Percentiles rank a stretch among this genome's conserved stretches.
Conservation (phyloP, 768 basidiomycete genomes). For the Leccinum subtestaceum region DNA sequence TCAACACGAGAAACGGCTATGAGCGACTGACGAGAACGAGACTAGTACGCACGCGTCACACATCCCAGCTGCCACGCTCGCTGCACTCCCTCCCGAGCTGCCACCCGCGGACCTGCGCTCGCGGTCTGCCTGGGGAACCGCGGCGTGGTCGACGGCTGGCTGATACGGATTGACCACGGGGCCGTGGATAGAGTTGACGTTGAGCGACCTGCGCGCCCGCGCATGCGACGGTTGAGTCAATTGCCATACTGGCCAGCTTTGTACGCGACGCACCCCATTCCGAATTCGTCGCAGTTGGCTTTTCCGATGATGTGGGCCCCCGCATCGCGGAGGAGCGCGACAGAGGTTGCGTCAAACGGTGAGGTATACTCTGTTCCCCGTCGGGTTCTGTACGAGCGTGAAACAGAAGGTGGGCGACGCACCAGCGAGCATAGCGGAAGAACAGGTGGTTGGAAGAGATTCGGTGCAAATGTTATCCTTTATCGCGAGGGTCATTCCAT, state of each 20-base stretch:
- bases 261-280: constrained; percentile 81
- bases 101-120: constrained; percentile 77
- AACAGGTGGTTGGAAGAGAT: constrained; percentile 68
- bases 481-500: constrained; percentile 57
- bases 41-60: constrained; percentile 69
- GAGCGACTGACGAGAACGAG: not conserved
- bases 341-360: constrained; percentile 87
- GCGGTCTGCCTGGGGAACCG: constrained; percentile 23
- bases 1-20: constrained; percentile 1
- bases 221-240: not conserved
- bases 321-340: constrained; percentile 49
- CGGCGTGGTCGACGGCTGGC: constrained; percentile 11
- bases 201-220: constrained; percentile 58
- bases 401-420: constrained; percentile 9
- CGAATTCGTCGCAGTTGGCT: constrained; percentile 96
- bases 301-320: constrained; percentile 83
- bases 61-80: constrained; percentile 83
- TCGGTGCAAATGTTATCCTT: constrained; percentile 87
- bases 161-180: constrained; percentile 76
- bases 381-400: not conserved
- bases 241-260: not conserved
- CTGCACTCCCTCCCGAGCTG: constrained; percentile 93
- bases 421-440: constrained; percentile 74
- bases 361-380: constrained; percentile 58
- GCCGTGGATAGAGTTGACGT: constrained; percentile 69